phyloP scores from a whole-genome alignment of 2,329 filamentous ascomycete species.

The Pseudogymnoascus sp. region DNA sequence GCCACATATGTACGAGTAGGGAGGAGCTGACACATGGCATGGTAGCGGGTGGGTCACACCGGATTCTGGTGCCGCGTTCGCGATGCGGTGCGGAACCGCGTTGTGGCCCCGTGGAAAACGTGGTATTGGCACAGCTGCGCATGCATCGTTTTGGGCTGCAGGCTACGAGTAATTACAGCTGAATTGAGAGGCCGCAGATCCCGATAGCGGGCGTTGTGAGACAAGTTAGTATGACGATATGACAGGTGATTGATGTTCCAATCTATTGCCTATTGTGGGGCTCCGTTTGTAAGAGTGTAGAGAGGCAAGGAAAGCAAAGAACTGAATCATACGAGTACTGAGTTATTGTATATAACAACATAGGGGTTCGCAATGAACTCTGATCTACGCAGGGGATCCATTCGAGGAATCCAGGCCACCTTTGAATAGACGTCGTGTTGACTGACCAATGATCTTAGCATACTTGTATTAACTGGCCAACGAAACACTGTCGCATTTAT shows the following conservation, averaged over 20 bases:
- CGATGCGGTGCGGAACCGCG: neutral
- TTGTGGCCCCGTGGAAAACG: neutral
- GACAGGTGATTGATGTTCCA: neutral
- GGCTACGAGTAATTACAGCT: neutral
- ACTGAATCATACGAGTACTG: neutral
- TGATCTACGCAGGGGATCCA: constrained; percentile 4
- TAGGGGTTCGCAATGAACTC: neutral
- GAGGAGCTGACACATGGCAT: neutral
- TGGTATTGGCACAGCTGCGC: neutral
- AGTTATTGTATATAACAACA: neutral
- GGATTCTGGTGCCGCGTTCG: neutral
- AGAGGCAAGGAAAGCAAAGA: neutral
- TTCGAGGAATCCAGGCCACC: neutral
- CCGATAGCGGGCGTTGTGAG: neutral
- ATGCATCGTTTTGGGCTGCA: neutral
- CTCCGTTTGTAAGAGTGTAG: neutral
- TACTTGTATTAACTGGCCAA: neutral
- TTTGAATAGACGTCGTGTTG: neutral
- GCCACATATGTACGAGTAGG: neutral
- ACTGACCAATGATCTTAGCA: neutral
- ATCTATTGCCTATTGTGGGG: neutral
- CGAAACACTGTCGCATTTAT: neutral
- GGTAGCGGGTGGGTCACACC: neutral
- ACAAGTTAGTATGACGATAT: neutral
- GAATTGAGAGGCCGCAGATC: constrained; percentile 1